phyloP scores from a whole-genome alignment of 495 filamentous ascomycete species.

The Ascobolus immersus region DNA sequence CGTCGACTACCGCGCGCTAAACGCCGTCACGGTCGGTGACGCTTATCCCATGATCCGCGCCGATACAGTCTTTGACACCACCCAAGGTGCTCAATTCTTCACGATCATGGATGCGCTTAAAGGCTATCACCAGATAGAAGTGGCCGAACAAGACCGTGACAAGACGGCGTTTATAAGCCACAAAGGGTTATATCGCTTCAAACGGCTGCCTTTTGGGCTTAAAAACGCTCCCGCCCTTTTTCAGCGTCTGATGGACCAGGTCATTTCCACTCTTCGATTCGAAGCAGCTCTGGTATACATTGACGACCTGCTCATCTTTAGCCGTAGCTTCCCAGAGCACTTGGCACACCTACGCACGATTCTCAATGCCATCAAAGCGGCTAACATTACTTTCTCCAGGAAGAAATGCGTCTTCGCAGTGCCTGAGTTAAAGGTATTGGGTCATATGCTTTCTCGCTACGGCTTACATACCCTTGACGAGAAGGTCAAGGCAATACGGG shows the following conservation, averaged over 20 bases:
- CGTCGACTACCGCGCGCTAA: conserved; percentile 1
- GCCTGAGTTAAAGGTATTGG: neutral
- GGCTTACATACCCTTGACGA: conserved; percentile 1
- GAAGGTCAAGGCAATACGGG: conserved; percentile 1
- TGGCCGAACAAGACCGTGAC: neutral
- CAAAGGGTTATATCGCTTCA: neutral
- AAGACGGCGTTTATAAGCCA: neutral
- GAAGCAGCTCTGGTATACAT: conserved; percentile 4
- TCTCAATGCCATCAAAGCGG: neutral
- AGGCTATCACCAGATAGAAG: neutral
- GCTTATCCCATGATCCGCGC: neutral
- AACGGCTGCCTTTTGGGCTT: neutral
- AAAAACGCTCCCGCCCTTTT: conserved; percentile 1
- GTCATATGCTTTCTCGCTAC: neutral
- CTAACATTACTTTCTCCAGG: neutral
- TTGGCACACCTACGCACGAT: neutral
- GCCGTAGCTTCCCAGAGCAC: neutral
- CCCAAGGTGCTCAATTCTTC: neutral
- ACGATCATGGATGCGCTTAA: neutral
- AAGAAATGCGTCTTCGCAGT: neutral
- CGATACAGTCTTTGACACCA: neutral
- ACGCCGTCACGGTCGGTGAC: neutral
- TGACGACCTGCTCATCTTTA: neutral
- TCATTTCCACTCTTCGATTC: neutral
- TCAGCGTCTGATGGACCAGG: conserved; percentile 3